Percentiles rank a stretch among this genome's conserved stretches.
phyloP scores from a whole-genome alignment of 108 stramenopile genomes.

The Hondaea fermentalgiana region DNA sequence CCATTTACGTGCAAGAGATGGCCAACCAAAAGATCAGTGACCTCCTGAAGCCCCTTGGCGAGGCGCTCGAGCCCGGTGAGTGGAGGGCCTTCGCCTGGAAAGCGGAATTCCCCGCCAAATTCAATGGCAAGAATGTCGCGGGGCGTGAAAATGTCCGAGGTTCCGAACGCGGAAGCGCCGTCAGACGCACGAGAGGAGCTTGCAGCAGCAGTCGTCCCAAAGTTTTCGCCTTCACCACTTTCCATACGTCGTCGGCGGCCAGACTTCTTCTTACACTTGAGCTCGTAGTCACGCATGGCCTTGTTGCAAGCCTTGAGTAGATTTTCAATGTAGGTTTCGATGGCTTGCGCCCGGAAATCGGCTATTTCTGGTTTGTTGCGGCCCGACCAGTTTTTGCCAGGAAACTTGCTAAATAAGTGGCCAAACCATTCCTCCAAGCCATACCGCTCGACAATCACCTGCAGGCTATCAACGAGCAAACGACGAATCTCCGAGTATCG shows the following conservation, averaged over 20 bases:
- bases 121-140: not conserved
- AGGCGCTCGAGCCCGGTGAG: not conserved
- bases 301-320: not conserved
- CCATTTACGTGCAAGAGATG: not conserved
- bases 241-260: not conserved
- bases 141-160: not conserved
- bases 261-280: slow-evolving; percentile 8
- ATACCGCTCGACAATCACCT: not conserved
- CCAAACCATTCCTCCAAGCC: not conserved
- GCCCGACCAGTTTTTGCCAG: not conserved
- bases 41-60: not conserved
- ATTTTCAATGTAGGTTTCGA: not conserved
- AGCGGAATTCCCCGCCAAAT: not conserved
- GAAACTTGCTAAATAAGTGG: not conserved
- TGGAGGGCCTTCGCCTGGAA: not conserved
- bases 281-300: not conserved
- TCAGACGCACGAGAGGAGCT: not conserved
- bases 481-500: not conserved
- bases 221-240: not conserved
- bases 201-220: too few relatives aligned
- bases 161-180: not conserved
- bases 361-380: not conserved
- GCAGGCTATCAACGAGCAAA: not conserved
- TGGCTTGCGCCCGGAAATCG: not conserved
- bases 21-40: not conserved